Conservation (phyloP, 345 rosid genomes). For the Draba incana region DNA sequence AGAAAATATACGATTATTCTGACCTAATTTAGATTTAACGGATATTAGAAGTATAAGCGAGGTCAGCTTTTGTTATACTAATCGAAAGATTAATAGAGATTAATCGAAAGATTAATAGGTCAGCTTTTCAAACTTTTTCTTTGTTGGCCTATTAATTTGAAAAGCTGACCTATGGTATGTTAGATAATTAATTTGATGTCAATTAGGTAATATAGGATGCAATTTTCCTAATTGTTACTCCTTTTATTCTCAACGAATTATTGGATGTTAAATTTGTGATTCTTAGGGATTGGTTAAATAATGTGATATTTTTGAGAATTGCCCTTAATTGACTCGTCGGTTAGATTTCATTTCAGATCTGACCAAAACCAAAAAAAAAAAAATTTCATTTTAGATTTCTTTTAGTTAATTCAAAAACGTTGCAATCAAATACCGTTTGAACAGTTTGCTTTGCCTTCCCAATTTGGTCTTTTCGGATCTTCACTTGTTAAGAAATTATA, state of each 20-base stretch:
- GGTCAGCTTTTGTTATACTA: too few relatives aligned
- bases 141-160: too few relatives aligned
- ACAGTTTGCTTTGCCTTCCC: neutral
- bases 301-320: neutral
- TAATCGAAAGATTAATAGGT: too few relatives aligned
- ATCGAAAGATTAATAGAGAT: too few relatives aligned
- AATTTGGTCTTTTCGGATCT: neutral
- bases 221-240: neutral
- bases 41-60: too few relatives aligned
- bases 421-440: neutral
- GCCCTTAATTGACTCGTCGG: neutral
- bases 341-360: constrained; percentile 4
- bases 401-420: neutral
- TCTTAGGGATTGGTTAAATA: neutral
- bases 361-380: too few relatives aligned
- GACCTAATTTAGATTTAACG: too few relatives aligned
- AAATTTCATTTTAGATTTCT: neutral
- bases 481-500: neutral
- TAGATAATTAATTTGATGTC: too few relatives aligned
- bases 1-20: too few relatives aligned
- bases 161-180: too few relatives aligned
- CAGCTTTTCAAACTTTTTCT: too few relatives aligned
- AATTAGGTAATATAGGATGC: too few relatives aligned
- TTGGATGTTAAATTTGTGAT: neutral
- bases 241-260: neutral